These are phyloP conservation scores for Dendrobium nobile DNA, from an alignment of 106 monocot genomes.

Conservation along the genomic window DNA sequence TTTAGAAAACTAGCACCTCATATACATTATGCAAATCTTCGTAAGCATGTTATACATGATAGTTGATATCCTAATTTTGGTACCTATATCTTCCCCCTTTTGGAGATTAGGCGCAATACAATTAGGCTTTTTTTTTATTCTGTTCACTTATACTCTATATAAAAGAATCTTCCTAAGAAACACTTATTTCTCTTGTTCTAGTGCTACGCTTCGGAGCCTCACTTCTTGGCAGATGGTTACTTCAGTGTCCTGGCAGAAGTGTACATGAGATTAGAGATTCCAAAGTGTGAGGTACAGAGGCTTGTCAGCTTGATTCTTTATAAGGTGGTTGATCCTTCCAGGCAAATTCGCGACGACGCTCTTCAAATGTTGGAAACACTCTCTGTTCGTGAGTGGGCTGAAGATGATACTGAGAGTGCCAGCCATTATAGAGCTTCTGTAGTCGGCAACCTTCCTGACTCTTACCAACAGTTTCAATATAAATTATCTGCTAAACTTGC, in stretches of 20 bases:
- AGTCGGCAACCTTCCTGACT: slow-evolving; percentile 97
- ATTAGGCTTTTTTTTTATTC: not conserved
- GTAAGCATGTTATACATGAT: not conserved
- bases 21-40: not conserved
- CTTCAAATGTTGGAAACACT: slow-evolving; percentile 99
- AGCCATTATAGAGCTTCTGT: slow-evolving; percentile 87
- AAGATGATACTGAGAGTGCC: slow-evolving; percentile 64
- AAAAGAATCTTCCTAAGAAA: not conserved
- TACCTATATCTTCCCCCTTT: not conserved
- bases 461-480: slow-evolving; percentile 98
- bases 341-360: slow-evolving; percentile 84
- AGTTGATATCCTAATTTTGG: not conserved
- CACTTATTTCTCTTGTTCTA: slow-evolving; percentile 8
- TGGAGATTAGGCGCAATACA: too few species aligned
- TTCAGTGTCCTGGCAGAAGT: slow-evolving; percentile 96
- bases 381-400: slow-evolving; percentile 94
- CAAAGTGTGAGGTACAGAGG: slow-evolving; percentile 88
- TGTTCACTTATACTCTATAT: not conserved
- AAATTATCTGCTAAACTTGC: slow-evolving; percentile 92
- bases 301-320: slow-evolving; percentile 95
- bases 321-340: slow-evolving; percentile 91
- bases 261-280: slow-evolving; percentile 92
- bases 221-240: slow-evolving; percentile 89
- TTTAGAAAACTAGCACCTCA: not conserved
- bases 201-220: slow-evolving; percentile 83